phyloP scores from a whole-genome alignment of 1,139 yeast genomes.

The Blastobotrys apis region DNA sequence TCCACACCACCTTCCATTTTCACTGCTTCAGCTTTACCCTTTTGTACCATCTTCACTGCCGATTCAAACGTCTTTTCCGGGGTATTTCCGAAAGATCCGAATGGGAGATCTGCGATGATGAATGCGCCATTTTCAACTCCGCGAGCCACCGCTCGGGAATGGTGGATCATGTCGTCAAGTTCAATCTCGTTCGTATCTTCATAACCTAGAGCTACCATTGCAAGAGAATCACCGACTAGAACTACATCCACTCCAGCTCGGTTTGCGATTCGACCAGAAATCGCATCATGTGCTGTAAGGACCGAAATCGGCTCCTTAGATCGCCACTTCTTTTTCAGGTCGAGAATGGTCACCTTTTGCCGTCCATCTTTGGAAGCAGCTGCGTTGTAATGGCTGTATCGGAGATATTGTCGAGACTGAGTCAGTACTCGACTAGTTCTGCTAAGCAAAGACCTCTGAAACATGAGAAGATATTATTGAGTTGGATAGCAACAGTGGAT shows the following conservation, averaged over 20 bases:
- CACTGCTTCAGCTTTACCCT: conserved; percentile 68
- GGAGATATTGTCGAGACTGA: neutral
- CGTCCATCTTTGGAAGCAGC: conserved; percentile 15
- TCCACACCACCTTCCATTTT: conserved; percentile 84
- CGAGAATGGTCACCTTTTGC: conserved; percentile 38
- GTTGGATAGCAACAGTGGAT: too few relatives aligned
- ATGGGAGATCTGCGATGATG: conserved; percentile 84
- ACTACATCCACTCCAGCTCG: conserved; percentile 63
- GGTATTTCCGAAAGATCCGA: conserved; percentile 74
- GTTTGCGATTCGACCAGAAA: conserved; percentile 72
- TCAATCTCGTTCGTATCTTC: conserved; percentile 69
- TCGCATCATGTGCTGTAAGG: conserved; percentile 83
- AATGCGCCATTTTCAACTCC: conserved; percentile 65
- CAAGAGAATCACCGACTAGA: conserved; percentile 86
- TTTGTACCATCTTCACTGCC: conserved; percentile 56
- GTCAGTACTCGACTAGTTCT: neutral
- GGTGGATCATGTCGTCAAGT: conserved; percentile 74
- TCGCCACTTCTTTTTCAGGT: conserved; percentile 43
- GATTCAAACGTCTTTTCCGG: conserved; percentile 60
- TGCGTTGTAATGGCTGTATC: conserved; percentile 20
- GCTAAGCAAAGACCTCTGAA: neutral
- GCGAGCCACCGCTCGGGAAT: conserved; percentile 69
- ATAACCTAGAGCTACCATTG: conserved; percentile 88
- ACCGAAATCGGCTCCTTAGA: conserved; percentile 57
- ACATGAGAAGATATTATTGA: neutral